Evolutionary conservation across 495 filamentous ascomycete genomes (phyloP).

Genomic region (Echria macrotheca): DNA sequence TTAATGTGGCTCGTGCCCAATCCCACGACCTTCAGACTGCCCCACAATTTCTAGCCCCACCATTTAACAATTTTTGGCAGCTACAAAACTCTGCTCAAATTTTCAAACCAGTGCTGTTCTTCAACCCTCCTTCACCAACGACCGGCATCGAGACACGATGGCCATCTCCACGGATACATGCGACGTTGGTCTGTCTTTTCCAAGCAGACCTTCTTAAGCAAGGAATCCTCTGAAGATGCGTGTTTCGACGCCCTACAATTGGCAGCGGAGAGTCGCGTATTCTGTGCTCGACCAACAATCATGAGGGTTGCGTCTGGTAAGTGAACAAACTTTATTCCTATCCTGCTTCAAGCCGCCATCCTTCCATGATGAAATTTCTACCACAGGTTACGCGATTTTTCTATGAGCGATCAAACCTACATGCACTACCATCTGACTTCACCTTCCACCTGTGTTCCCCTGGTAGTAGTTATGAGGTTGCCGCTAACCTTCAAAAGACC

Average conservation of each 20-base stretch:
- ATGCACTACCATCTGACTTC: constrained; percentile 99
- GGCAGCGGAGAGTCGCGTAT: too few species aligned
- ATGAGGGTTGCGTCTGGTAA: constrained; percentile 9
- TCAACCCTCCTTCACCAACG: too few species aligned
- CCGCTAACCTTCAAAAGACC: constrained; percentile 4
- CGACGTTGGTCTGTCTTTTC: too few species aligned
- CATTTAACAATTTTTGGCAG: constrained; percentile 1
- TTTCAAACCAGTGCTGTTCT: neutral
- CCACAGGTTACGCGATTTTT: constrained; percentile 62
- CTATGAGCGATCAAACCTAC: constrained; percentile 88
- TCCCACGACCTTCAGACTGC: neutral
- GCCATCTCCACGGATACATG: too few species aligned
- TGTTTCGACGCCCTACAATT: too few species aligned
- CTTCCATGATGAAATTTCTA: constrained; percentile 50
- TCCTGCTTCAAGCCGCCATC: neutral
- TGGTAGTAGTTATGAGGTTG: too few species aligned
- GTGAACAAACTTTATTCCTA: neutral
- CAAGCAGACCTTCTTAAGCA: too few species aligned
- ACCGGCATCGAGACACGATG: too few species aligned
- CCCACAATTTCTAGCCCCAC: neutral
- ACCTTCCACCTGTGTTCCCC: constrained; percentile 17
- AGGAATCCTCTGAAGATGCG: too few species aligned
- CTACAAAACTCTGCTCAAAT: neutral
- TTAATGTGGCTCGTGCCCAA: constrained; percentile 2
- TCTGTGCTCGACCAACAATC: too few species aligned